Conservation (phyloP, 2,329 filamentous ascomycete genomes). For the Trichoderma guizhouense region DNA sequence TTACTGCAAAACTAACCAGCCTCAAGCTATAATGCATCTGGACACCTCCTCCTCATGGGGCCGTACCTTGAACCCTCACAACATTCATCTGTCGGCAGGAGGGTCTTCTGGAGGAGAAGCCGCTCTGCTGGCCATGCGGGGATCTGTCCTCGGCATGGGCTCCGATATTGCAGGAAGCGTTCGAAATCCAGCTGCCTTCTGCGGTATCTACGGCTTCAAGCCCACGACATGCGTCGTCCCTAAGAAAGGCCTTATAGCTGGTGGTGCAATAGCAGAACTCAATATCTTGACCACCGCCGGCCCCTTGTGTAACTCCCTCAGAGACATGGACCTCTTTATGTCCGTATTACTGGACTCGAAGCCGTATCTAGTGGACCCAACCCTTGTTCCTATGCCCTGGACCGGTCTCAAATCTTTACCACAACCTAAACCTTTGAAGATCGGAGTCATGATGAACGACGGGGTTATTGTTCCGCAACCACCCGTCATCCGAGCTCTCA, state of each 20-base stretch:
- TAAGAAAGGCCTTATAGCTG: not conserved
- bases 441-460: slow-evolving; percentile 43
- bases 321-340: slow-evolving; percentile 37
- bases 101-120: slow-evolving; percentile 59
- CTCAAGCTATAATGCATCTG: slow-evolving; percentile 51
- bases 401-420: slow-evolving; percentile 24
- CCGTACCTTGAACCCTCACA: slow-evolving; percentile 58
- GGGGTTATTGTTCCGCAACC: slow-evolving; percentile 38
- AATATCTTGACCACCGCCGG: slow-evolving; percentile 35
- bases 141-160: slow-evolving; percentile 38
- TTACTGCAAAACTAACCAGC: slow-evolving; percentile 67
- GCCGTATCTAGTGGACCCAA: slow-evolving; percentile 32
- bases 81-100: slow-evolving; percentile 56
- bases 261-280: slow-evolving; percentile 30
- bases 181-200: slow-evolving; percentile 37
- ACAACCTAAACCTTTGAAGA: slow-evolving; percentile 27
- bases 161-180: slow-evolving; percentile 39
- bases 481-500: slow-evolving; percentile 34
- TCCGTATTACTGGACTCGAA: slow-evolving; percentile 23
- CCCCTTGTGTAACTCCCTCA: slow-evolving; percentile 31
- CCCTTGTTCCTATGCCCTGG: slow-evolving; percentile 33
- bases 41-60: slow-evolving; percentile 60
- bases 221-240: slow-evolving; percentile 38
- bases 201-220: slow-evolving; percentile 41
- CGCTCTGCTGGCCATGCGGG: slow-evolving; percentile 37